A percentile compares a stretch with the other conserved stretches of the same genome.
Conservation (phyloP, 2,329 filamentous ascomycete species). For the Triangularia verruculosa region DNA sequence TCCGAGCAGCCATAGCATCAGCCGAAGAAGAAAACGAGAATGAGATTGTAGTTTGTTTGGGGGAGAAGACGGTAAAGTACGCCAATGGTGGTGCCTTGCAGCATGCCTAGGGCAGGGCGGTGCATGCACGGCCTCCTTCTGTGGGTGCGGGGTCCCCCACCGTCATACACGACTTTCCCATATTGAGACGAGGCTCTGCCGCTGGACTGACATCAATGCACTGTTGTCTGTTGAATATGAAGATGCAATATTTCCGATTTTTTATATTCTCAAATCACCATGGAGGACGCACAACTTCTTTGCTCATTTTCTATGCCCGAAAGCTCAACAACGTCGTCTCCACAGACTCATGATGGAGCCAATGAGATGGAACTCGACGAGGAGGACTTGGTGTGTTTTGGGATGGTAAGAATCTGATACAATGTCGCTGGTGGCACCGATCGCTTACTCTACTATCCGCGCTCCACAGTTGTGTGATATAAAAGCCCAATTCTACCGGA, state of each 20-base stretch:
- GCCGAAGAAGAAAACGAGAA: neutral
- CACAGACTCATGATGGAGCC: neutral
- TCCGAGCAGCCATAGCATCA: too few species aligned
- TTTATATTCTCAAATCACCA: neutral
- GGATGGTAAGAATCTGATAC: neutral
- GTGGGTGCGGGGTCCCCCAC: neutral
- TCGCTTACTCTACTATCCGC: neutral
- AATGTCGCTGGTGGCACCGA: too few species aligned
- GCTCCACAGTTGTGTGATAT: neutral
- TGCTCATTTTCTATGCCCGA: neutral
- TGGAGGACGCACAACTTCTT: neutral
- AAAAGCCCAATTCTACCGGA: neutral
- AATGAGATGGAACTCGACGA: neutral
- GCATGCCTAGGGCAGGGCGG: neutral
- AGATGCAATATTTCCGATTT: too few species aligned
- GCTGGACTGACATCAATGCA: neutral
- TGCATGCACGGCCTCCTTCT: neutral
- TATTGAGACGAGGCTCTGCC: neutral
- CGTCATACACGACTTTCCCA: neutral
- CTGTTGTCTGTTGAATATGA: too few species aligned
- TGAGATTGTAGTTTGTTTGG: too few species aligned
- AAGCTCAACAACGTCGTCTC: too few species aligned
- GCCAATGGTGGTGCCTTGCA: neutral
- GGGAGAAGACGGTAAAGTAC: neutral
- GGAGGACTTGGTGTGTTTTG: neutral